phyloP scores from a whole-genome alignment of 139 green algal genomes.

The Gonium pectorale region DNA sequence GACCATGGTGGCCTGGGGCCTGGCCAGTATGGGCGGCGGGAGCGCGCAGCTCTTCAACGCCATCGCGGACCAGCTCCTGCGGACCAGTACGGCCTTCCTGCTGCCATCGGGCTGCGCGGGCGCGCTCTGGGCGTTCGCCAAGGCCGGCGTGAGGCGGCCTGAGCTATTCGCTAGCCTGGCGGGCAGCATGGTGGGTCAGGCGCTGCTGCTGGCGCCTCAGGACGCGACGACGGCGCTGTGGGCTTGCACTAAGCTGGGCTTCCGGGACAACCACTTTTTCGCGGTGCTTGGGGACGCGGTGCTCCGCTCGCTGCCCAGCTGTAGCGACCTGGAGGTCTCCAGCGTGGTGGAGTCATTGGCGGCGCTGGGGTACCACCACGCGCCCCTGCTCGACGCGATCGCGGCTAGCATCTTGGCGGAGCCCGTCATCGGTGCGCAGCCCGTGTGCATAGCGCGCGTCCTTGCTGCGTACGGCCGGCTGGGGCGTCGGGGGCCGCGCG shows the following conservation, averaged over 20 bases:
- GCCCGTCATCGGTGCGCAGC: conserved; percentile 5
- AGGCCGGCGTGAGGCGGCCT: background rate
- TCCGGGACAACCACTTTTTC: background rate
- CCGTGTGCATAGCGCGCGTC: background rate
- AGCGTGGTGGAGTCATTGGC: conserved; percentile 15
- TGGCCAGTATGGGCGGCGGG: background rate
- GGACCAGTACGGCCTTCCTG: conserved; percentile 11
- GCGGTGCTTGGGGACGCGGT: conserved; percentile 22
- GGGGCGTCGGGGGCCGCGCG: background rate
- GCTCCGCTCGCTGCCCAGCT: background rate
- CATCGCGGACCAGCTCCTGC: background rate
- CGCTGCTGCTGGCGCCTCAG: conserved; percentile 19
- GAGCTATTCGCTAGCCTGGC: conserved; percentile 21
- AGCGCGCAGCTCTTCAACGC: background rate
- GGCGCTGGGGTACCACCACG: conserved; percentile 7
- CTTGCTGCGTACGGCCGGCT: conserved; percentile 6
- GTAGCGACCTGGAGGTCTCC: conserved; percentile 12
- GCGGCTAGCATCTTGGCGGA: conserved; percentile 20
- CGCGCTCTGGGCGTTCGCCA: conserved; percentile 17
- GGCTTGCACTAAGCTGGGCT: background rate
- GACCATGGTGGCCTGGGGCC: conserved; percentile 7
- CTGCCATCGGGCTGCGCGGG: background rate
- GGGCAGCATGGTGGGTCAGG: conserved; percentile 25
- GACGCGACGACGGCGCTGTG: conserved; percentile 15
- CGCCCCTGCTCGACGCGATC: conserved; percentile 28